Base-by-base conservation (phyloP, 805 yeast genomes). In the Saccharomycopsis microspora region DNA sequence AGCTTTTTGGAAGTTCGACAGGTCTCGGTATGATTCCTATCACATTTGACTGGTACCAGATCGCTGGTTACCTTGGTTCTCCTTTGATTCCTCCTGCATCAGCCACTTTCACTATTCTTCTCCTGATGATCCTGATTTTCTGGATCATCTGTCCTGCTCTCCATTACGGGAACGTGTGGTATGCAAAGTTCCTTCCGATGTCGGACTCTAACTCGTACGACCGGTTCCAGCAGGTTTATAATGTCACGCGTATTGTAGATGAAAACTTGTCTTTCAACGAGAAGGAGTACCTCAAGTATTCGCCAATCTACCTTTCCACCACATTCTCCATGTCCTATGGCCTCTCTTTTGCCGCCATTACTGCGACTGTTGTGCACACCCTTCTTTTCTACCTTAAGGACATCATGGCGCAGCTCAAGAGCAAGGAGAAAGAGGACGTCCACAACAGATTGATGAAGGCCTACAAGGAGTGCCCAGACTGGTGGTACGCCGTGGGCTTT, bases 21-120 rank as follows among this genome's bases (percentile, higher is more conserved):
- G 89, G 89, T 9, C 63, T 81, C 50, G 87, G 85, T 27, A 57
- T 79, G 58, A 61, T 79, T 54, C 88, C 88, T 7, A 59, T 80
- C 41, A 75, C 83, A 11, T 79, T 82, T 56, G 86, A 81, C 62
- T 82, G 85, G 85, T 73, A 74, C 56, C 77, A 76, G 57, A 66
- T 80, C 39, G 72, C 78, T 5, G 67, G 65, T 33, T 73, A 70
- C 61, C 63, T 75, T 53, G 80, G 80, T 11, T 74, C 80, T 27
- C 86, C 87, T 7, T 68, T 82, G 58, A 68, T 78, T 46, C 81
- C 85, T 6, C 86, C 87, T 19, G 65, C 71, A 27, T 66, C 68
- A 47, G 70, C 74, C 4, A 59, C 67, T 38, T 59, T 63, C 29
- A 69, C 69, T 46, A 71, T 74, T 31, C 61, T 71, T 10, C 64